phyloP scores from a whole-genome alignment of 352 stramenopile genomes.

The Pythium insidiosum region DNA sequence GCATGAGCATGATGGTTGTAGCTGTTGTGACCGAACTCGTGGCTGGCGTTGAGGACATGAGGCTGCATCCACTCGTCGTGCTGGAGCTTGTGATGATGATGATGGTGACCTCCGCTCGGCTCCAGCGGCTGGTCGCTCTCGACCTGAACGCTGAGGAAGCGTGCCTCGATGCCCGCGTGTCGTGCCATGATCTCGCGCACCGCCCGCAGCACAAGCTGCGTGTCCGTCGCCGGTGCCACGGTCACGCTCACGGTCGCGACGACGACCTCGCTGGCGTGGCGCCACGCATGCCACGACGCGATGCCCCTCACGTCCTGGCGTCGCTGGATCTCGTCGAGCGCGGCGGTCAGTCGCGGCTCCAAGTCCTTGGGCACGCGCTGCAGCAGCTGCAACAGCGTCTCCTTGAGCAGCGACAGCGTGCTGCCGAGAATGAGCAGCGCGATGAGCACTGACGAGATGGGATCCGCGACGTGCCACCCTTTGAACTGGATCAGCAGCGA shows the following conservation, averaged over 20 bases:
- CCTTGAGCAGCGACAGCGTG: slow-evolving; percentile 66
- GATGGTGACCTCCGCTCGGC: slow-evolving; percentile 13
- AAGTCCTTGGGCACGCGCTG: slow-evolving; percentile 58
- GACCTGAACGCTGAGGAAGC: slow-evolving; percentile 59
- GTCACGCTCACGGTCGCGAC: slow-evolving; percentile 57
- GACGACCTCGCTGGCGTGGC: slow-evolving; percentile 48
- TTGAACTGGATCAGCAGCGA: slow-evolving; percentile 82
- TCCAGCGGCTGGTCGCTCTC: slow-evolving; percentile 24
- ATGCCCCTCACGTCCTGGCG: slow-evolving; percentile 33
- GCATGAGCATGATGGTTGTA: slow-evolving; percentile 13
- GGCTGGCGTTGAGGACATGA: slow-evolving; percentile 14
- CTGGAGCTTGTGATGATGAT: slow-evolving; percentile 11
- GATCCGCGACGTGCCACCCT: slow-evolving; percentile 78
- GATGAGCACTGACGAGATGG: slow-evolving; percentile 76
- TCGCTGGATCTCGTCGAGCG: slow-evolving; percentile 38
- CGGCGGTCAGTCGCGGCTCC: slow-evolving; percentile 29
- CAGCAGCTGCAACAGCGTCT: slow-evolving; percentile 64
- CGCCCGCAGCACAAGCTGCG: slow-evolving; percentile 49
- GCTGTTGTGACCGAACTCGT: slow-evolving; percentile 9
- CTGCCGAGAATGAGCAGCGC: slow-evolving; percentile 80
- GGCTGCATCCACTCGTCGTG: slow-evolving; percentile 3
- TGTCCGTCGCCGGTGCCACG: slow-evolving; percentile 30
- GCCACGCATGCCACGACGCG: slow-evolving; percentile 70
- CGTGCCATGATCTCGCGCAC: slow-evolving; percentile 37
- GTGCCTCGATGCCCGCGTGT: slow-evolving; percentile 23